Evolutionary conservation across 176 grass and related monocot species (phyloP).

Genomic region (Typha latifolia): DNA sequence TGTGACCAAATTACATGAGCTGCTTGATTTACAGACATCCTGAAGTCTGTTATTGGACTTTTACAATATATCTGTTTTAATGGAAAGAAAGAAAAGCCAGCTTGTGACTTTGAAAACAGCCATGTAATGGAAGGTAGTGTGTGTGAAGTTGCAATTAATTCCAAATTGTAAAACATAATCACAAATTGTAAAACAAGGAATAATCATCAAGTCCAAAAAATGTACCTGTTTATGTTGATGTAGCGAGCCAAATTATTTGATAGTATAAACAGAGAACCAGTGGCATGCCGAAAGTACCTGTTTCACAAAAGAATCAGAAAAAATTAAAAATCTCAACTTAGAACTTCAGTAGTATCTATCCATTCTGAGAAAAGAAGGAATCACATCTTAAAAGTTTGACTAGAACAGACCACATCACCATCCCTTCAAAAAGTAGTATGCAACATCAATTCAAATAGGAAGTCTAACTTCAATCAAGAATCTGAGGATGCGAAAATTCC

Average conservation of each 20-base stretch:
- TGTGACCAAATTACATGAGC: no score
- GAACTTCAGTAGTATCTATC: not conserved
- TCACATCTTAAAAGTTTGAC: no score
- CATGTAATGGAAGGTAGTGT: not conserved
- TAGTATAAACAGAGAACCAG: conserved; percentile 73
- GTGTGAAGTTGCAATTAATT: not conserved
- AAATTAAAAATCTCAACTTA: not conserved
- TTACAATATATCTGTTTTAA: no score
- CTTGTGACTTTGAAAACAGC: not conserved
- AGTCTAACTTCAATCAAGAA: no score
- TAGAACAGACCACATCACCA: no score
- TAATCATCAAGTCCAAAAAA: not conserved
- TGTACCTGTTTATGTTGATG: conserved; percentile 92
- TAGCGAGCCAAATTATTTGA: conserved; percentile 87
- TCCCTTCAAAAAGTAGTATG: no score
- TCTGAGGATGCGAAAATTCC: no score
- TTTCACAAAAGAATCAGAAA: conserved; percentile 18
- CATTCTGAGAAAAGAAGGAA: no score
- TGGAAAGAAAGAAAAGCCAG: no score
- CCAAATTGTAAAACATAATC: not conserved
- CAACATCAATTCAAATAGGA: no score
- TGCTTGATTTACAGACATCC: no score
- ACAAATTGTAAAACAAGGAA: not conserved
- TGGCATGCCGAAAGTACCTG: conserved; percentile 98
- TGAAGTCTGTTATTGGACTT: no score